Conservation (phyloP, 2,329 filamentous ascomycete species). For the Clarireedia homoeocarpa region DNA sequence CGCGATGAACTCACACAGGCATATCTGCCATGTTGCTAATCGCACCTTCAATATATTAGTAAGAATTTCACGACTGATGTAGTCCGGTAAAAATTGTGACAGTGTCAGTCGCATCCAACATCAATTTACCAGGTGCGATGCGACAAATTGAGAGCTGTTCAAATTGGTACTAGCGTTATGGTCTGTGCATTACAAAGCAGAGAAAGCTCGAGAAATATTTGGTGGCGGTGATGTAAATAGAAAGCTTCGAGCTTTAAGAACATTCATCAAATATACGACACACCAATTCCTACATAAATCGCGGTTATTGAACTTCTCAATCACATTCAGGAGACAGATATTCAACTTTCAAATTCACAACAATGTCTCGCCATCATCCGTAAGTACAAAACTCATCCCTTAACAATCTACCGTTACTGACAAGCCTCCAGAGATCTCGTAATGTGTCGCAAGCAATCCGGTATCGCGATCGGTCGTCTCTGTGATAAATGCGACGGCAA, state of each 20-base stretch:
- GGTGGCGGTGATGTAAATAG: slow-evolving; percentile 8
- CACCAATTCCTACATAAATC: neutral
- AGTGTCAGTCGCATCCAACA: neutral
- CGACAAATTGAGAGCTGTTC: neutral
- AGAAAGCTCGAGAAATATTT: slow-evolving; percentile 6
- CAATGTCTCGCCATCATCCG: slow-evolving; percentile 50
- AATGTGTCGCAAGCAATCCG: slow-evolving; percentile 98
- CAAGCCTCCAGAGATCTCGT: slow-evolving; percentile 67
- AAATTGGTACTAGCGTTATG: slow-evolving; percentile 7
- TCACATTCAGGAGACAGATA: neutral
- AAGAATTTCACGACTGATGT: neutral
- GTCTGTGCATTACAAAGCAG: slow-evolving; percentile 17
- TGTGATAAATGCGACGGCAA: slow-evolving; percentile 99
- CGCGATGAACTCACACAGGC: neutral
- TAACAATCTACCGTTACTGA: slow-evolving; percentile 7
- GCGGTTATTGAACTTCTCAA: neutral
- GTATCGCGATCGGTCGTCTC: slow-evolving; percentile 95
- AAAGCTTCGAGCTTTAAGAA: neutral
- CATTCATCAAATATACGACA: neutral
- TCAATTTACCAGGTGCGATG: neutral
- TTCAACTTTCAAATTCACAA: slow-evolving; percentile 2
- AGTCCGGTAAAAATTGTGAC: neutral
- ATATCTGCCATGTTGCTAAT: slow-evolving; percentile 1
- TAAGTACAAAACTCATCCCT: slow-evolving; percentile 37
- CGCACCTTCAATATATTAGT: slow-evolving; percentile 1